Evolutionary conservation across 352 stramenopile species (phyloP).

Genomic region (Thalassiosira livingstoniorum): DNA sequence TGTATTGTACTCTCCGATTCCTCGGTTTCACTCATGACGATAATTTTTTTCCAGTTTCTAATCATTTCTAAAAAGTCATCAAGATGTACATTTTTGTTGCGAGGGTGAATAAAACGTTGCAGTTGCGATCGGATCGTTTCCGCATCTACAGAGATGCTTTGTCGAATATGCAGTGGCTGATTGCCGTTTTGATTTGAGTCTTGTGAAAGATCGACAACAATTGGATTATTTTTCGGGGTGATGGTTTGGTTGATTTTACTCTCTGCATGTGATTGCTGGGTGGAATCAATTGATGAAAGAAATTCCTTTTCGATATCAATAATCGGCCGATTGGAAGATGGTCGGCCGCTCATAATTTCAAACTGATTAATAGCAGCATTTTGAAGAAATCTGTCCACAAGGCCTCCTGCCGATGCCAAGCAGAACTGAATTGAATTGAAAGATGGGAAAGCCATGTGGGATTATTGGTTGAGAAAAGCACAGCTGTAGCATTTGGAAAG

Average conservation of each 20-base stretch:
- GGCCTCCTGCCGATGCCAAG: slow-evolving; percentile 71
- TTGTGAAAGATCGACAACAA: no score
- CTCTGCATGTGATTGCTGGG: no score
- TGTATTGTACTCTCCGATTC: slow-evolving; percentile 26
- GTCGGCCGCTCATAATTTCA: no score
- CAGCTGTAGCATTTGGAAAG: background rate
- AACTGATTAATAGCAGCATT: slow-evolving; percentile 58
- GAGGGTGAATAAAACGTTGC: slow-evolving; percentile 11
- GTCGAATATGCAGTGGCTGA: slow-evolving; percentile 10
- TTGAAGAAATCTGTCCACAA: slow-evolving; percentile 73
- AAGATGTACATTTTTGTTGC: slow-evolving; percentile 13
- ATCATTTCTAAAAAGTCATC: slow-evolving; percentile 31
- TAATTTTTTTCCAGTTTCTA: slow-evolving; percentile 9
- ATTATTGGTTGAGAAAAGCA: background rate
- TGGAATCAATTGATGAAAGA: no score
- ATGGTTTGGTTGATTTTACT: no score
- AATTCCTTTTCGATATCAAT: no score
- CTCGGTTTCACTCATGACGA: slow-evolving; percentile 23
- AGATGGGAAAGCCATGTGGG: background rate
- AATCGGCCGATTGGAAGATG: no score
- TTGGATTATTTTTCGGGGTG: no score
- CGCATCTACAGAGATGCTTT: slow-evolving; percentile 27
- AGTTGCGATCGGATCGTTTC: slow-evolving; percentile 19
- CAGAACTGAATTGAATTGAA: slow-evolving; percentile 58
- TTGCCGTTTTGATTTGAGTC: no score